phyloP scores from a whole-genome alignment of 2,329 filamentous ascomycete genomes.

The Colletotrichum chlorophyti region DNA sequence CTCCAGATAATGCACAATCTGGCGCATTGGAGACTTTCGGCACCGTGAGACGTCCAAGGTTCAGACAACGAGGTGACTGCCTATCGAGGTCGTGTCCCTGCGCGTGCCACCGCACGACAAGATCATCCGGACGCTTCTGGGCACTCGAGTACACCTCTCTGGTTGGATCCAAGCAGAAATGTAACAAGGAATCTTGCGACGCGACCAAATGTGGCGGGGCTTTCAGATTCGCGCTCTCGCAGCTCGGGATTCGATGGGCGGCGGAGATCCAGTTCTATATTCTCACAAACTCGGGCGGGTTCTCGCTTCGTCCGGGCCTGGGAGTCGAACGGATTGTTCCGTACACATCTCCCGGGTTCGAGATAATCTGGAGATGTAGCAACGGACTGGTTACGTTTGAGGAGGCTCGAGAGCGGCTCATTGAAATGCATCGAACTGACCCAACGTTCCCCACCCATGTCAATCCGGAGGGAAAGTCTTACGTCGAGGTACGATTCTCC shows the following conservation, averaged over 20 bases:
- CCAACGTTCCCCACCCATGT: not conserved
- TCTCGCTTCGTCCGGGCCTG: not conserved
- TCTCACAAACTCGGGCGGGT: not conserved
- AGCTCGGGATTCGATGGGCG: not conserved
- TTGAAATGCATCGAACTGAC: not conserved
- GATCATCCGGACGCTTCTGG: not conserved
- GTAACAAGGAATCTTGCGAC: not conserved
- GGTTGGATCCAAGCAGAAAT: not conserved
- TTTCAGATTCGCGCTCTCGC: not conserved
- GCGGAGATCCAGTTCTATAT: not conserved
- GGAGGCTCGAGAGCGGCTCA: not conserved
- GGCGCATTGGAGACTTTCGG: not conserved
- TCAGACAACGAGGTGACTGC: not conserved
- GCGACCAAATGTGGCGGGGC: not conserved
- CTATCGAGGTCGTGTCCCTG: conserved; percentile 1
- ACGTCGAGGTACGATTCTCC: not conserved
- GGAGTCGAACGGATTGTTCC: not conserved
- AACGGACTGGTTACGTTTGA: rapidly evolving
- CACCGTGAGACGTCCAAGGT: no score
- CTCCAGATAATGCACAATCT: not conserved
- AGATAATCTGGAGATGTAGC: not conserved
- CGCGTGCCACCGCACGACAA: not conserved
- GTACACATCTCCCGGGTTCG: conserved; percentile 4
- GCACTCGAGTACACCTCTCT: conserved; percentile 2
- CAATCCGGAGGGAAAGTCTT: not conserved